These are phyloP conservation scores for Phytophthora macrochlamydospora DNA, from an alignment of 352 stramenopile species.

Conservation along the genomic window DNA sequence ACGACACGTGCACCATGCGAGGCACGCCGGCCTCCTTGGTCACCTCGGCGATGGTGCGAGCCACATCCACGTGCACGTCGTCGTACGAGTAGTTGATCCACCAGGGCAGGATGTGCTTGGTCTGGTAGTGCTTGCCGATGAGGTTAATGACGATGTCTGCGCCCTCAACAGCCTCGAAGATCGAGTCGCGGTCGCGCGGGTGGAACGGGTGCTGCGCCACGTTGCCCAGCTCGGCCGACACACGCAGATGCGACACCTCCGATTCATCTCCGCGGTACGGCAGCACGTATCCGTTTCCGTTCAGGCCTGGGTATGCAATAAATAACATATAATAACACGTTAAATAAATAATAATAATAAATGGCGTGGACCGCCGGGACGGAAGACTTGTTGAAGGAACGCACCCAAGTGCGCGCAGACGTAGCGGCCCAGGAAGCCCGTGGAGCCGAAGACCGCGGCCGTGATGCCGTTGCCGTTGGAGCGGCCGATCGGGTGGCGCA, in stretches of 20 bases:
- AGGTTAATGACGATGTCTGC: constrained; percentile 98
- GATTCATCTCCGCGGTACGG: constrained; percentile 95
- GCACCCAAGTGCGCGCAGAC: constrained; percentile 93
- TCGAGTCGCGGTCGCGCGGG: constrained; percentile 92
- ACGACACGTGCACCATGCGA: constrained; percentile 85
- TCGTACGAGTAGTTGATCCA: constrained; percentile 96
- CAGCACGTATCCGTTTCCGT: constrained; percentile 79
- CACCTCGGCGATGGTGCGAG: constrained; percentile 82
- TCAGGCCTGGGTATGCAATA: constrained; percentile 40
- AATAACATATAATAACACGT: not conserved
- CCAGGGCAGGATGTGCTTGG: constrained; percentile 92
- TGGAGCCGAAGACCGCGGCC: constrained; percentile 95
- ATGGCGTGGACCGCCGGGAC: constrained; percentile 19
- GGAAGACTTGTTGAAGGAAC: constrained; percentile 8
- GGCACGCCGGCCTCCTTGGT: constrained; percentile 78
- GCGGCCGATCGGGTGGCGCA: constrained; percentile 81
- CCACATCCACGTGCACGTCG: constrained; percentile 95
- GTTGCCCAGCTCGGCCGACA: constrained; percentile 94
- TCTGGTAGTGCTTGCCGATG: constrained; percentile 98
- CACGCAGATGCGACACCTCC: constrained; percentile 94
- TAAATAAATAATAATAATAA: constrained; percentile 1
- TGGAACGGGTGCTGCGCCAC: constrained; percentile 81
- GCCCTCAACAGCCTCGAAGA: constrained; percentile 90
- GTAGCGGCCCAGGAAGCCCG: constrained; percentile 96
- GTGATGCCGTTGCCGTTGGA: constrained; percentile 84